Conservation (phyloP, 2,329 filamentous ascomycete genomes). For the Alternaria ventricosa region DNA sequence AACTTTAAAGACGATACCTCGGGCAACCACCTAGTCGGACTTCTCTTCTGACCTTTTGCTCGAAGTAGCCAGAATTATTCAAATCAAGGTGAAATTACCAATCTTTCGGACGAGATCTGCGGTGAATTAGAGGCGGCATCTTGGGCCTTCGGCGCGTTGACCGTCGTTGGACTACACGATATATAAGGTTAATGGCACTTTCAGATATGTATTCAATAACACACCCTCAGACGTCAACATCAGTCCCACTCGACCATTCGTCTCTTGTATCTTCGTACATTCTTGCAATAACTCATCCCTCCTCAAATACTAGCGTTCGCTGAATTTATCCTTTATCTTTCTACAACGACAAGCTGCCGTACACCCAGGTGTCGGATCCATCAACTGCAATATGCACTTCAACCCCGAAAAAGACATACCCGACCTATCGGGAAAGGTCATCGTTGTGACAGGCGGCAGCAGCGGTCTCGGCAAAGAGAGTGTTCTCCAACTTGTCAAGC, state of each 20-base stretch:
- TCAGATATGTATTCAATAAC: neutral
- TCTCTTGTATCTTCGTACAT: neutral
- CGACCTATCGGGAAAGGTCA: conserved; percentile 19
- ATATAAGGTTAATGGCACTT: neutral
- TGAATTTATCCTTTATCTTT: neutral
- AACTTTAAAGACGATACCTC: neutral
- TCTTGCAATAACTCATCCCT: neutral
- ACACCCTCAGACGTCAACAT: neutral
- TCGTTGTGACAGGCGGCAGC: conserved; percentile 44
- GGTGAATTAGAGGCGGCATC: neutral
- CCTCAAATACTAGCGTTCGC: neutral
- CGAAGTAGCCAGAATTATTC: neutral
- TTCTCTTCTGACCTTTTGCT: neutral
- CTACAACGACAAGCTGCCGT: neutral
- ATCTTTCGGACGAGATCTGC: neutral
- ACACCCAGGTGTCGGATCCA: neutral
- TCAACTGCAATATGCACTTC: conserved; percentile 19
- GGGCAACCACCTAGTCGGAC: neutral
- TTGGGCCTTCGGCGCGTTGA: neutral
- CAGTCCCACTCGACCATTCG: neutral
- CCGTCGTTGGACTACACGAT: neutral
- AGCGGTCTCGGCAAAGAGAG: conserved; percentile 53
- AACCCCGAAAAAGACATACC: conserved; percentile 22
- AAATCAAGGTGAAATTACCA: neutral
- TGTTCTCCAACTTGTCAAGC: conserved; percentile 48